These are phyloP conservation scores for Onygena corvina DNA, from an alignment of 2,329 filamentous ascomycete species.

Conservation along the genomic window DNA sequence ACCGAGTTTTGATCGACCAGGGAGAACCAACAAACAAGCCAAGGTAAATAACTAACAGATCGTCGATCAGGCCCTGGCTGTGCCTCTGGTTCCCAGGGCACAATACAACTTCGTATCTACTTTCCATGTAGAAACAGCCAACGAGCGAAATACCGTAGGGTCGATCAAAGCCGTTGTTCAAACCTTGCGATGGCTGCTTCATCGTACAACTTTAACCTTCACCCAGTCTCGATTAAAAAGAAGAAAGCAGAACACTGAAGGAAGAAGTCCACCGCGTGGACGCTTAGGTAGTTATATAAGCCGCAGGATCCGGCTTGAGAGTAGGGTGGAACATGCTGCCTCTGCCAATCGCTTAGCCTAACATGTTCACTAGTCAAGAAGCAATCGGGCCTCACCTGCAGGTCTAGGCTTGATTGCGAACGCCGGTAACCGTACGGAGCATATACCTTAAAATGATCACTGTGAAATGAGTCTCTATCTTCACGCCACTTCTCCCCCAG, in stretches of 20 bases:
- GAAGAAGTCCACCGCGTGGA: not conserved
- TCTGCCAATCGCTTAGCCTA: not conserved
- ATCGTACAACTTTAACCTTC: not conserved
- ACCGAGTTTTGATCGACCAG: not conserved
- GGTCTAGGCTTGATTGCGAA: not conserved
- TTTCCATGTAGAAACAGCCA: too few species aligned
- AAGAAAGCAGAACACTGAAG: not conserved
- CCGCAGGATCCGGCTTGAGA: not conserved
- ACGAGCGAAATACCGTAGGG: not conserved
- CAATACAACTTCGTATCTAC: too few species aligned
- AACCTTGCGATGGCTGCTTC: not conserved
- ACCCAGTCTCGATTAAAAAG: conserved; percentile 2
- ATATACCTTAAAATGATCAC: not conserved
- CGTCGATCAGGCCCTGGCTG: not conserved
- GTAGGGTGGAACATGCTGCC: not conserved
- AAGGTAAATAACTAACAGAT: too few species aligned
- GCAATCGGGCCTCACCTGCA: not conserved
- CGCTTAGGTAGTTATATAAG: too few species aligned
- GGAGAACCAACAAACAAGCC: not conserved
- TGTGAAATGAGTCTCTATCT: not conserved
- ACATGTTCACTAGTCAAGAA: too few species aligned
- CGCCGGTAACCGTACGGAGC: not conserved
- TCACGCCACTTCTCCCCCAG: too few species aligned
- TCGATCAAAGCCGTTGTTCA: not conserved
- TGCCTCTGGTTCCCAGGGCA: not conserved